Conservation (phyloP, 176 grass and related monocot species). For the maize (Zea mays) region DNA sequence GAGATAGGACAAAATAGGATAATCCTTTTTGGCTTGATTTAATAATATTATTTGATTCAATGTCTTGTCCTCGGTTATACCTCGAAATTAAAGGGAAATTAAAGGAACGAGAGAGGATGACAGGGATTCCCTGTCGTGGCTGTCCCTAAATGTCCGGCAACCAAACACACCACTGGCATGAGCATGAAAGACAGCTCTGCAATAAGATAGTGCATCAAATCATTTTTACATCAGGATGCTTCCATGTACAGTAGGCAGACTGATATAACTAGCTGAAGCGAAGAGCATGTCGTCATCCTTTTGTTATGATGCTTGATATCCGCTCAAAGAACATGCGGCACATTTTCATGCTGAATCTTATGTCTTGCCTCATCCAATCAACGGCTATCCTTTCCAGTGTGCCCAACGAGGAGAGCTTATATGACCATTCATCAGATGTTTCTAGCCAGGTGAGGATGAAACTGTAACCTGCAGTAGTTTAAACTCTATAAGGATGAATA, state of each 20-base stretch:
- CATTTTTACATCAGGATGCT: slow-evolving; percentile 9
- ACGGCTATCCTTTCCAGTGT: slow-evolving; percentile 56
- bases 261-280: neutral
- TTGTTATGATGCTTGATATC: slow-evolving; percentile 33
- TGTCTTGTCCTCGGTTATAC: too few relatives aligned
- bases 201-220: neutral
- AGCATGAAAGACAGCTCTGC: neutral
- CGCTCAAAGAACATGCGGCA: slow-evolving; percentile 57
- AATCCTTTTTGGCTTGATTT: too few relatives aligned
- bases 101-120: too few relatives aligned
- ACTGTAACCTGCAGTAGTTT: slow-evolving; percentile 61
- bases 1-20: too few relatives aligned
- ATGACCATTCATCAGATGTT: slow-evolving; percentile 48
- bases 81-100: too few relatives aligned
- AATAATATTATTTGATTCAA: too few relatives aligned
- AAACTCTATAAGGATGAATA: slow-evolving; percentile 32
- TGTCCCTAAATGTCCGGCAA: too few relatives aligned
- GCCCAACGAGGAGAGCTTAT: slow-evolving; percentile 59
- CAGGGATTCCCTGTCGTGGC: too few relatives aligned
- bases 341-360: slow-evolving; percentile 61
- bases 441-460: slow-evolving; percentile 71
- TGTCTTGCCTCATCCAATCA: slow-evolving; percentile 80
- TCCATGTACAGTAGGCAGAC: neutral
- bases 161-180: too few relatives aligned
- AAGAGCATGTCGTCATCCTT: neutral